phyloP scores from a whole-genome alignment of 805 yeast genomes.

The Cyberlindnera euphorbiae region DNA sequence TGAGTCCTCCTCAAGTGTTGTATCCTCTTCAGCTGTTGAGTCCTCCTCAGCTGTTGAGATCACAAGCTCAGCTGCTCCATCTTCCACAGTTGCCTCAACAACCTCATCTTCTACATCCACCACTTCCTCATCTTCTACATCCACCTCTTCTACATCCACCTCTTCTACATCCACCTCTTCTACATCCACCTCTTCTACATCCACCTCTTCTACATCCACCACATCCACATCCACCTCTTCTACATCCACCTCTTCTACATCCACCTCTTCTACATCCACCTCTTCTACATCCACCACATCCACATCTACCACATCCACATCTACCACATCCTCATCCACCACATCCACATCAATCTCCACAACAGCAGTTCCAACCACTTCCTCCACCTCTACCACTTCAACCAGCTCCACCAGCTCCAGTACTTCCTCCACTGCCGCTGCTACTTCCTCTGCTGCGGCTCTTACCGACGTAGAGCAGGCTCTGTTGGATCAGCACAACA shows the following conservation, averaged over 20 bases:
- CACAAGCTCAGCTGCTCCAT: not conserved
- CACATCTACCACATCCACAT: constrained; percentile 9
- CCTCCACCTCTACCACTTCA: constrained; percentile 9
- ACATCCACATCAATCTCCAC: constrained; percentile 14
- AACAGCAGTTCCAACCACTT: constrained; percentile 18
- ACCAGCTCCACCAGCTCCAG: constrained; percentile 15
- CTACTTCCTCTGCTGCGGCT: constrained; percentile 18
- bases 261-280: constrained; percentile 6
- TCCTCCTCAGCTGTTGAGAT: not conserved
- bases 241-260: constrained; percentile 17
- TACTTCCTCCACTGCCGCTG: constrained; percentile 9
- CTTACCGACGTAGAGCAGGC: constrained; percentile 31
- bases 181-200: constrained; percentile 6
- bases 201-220: constrained; percentile 13
- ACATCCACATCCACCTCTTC: constrained; percentile 14
- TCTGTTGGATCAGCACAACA: constrained; percentile 47
- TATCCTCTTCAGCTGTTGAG: not conserved
- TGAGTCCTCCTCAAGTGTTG: not conserved
- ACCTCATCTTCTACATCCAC: constrained; percentile 3
- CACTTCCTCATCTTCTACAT: constrained; percentile 7
- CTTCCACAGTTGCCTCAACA: not conserved
- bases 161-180: constrained; percentile 9
- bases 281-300: constrained; percentile 10
- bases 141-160: constrained; percentile 6
- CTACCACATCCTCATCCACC: constrained; percentile 15